Base-by-base conservation (phyloP, 73 alveolate species). In the Tetrahymena thermophila region DNA sequence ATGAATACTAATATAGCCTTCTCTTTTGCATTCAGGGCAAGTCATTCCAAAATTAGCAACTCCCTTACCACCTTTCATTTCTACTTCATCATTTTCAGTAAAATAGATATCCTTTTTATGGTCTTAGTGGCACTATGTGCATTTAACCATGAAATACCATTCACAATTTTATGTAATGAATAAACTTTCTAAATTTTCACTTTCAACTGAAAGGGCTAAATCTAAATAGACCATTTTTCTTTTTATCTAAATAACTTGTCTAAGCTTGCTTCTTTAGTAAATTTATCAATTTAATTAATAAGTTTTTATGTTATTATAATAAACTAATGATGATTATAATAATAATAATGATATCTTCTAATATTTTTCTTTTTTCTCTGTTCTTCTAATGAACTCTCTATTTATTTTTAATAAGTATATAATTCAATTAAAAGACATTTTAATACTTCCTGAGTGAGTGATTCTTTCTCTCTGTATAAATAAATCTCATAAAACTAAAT, bases 51-150 rank as follows among this genome's bases (percentile, higher is more conserved):
- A 71, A 71, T 71, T 71, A 19, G 89, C 89, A 0, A 71, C 31
- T 71, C 89, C 89, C n/a, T 71, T 71, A 71, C 89, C 89, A 71
- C 89, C 89, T 31, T 71, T 71, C 89, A 71, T 71, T 71, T 71
- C 89, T 71, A 71, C 89, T 25, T 71, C 89, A 25, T 71, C 89
- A n/a, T n/a, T 71, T 31, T 71, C 89, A 71, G 43, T 71, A 71
- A 71, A 71, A 71, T 71, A 71, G 31, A 71, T 71, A 13, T 71
- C 89, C 11, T 71, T 71, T 31, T 71, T 71, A n/a, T 71, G 89
- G 37, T 71, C 89, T 71, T 71, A 34, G 89, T 71, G 89, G 11
- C 89, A 71, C 37, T 71, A 25, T 28, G 89, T 71, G 23, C 89
- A 71, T 31, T 71, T 71, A 23, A 71, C 23, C 89, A 71, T 71